Base-by-base conservation (phyloP, 1,284 basidiomycete species). In the Irpex sp. region DNA sequence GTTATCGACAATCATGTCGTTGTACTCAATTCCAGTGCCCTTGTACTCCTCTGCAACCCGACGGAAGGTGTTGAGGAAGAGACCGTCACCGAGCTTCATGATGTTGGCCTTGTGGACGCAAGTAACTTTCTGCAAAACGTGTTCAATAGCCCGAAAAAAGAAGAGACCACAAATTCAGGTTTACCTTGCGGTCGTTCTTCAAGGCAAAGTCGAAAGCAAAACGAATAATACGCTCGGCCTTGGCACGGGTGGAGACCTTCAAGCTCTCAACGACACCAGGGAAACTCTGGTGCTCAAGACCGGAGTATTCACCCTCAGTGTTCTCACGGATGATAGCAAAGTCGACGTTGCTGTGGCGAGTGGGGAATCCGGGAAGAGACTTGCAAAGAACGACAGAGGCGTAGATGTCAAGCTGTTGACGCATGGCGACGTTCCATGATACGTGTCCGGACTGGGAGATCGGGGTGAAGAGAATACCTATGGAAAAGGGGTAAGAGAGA, bases 61-160 rank as follows among this genome's bases (percentile, higher is more conserved):
- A 70, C 95, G 92, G 89, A 98, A 99, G 35, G 96, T 98, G 80
- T 96, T 97, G 71, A 99, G 85, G 88, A 99, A 99, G 56, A 99
- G 88, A 79, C 97, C 97, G 74, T 99, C 97, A 75, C 96, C 96
- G 70, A 99, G 88, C 80, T 99, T 99, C 97, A 99, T 99, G 82
- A 99, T 99, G 84, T 99, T 99, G 73, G 97, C 97, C 81, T 99
- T 99, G 89, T 99, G 97, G 57, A 99, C 96, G 74, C 96, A 98
- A 61, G 97, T 99, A 69, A 99, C 97, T 90, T 96, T 98, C 93
- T 96, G 71, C 18, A 52, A 56, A 59, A 61, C 35, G 61, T 35
- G 39, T 55, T 12, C 19, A 23, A n/a, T 36, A 35, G 56, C 37
- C 10, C 48, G n/a, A 16, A 9, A 18, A 10, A 8, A 5, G 9